A percentile compares a stretch with the other conserved stretches of the same genome.
Evolutionary conservation across 768 basidiomycete genomes (phyloP).

Genomic region (Hericium rajendrae): DNA sequence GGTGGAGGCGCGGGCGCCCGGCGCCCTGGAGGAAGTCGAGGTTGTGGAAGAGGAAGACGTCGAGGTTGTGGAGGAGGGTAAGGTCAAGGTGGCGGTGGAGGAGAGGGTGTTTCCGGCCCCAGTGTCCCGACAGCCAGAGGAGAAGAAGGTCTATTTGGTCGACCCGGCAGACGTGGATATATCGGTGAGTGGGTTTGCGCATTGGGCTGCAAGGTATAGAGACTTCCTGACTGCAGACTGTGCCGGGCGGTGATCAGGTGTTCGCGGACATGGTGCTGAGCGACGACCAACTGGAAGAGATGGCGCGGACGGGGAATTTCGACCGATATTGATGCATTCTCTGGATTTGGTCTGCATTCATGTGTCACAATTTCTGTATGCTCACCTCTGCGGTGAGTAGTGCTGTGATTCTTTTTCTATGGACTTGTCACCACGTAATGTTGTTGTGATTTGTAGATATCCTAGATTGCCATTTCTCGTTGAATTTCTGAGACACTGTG

Average conservation of each 20-base stretch:
- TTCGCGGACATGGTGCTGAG: neutral
- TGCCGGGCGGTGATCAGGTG: neutral
- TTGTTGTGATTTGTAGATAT: too few species aligned
- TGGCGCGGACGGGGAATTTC: neutral
- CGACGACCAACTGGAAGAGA: neutral
- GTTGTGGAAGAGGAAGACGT: neutral
- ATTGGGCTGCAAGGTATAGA: neutral
- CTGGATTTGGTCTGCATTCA: neutral
- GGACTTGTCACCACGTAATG: too few species aligned
- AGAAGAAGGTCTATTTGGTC: neutral
- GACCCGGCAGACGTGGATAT: neutral
- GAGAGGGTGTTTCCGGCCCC: neutral
- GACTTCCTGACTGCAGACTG: neutral
- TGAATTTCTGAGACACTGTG: too few species aligned
- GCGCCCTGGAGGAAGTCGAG: neutral
- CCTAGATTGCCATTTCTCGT: too few species aligned
- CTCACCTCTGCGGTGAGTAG: too few species aligned
- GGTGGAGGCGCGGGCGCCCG: neutral
- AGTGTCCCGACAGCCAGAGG: neutral
- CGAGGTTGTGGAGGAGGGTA: neutral
- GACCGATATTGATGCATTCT: neutral
- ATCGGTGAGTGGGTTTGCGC: neutral
- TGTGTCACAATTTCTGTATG: too few species aligned
- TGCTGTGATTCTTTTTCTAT: too few species aligned
- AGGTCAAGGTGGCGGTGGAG: neutral